Conservation (phyloP, 176 grass and related monocot genomes). For the Typha latifolia region DNA sequence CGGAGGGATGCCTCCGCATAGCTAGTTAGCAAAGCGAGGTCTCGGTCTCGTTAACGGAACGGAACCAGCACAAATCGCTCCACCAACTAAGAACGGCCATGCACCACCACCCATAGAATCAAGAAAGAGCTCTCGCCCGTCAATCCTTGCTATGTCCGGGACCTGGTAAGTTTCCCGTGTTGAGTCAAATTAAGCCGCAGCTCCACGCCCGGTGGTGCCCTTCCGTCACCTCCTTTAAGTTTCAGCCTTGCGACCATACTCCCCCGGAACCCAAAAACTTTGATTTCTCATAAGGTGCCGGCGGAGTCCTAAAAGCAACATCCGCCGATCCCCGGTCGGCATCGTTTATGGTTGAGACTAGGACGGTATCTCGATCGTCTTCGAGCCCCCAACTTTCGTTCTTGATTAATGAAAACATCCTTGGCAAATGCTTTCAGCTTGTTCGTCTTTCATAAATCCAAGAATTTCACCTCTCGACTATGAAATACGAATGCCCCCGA, state of each 20-base stretch:
- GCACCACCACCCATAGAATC: too few species aligned
- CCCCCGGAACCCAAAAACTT: background rate
- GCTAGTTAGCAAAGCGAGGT: slow-evolving; percentile 71
- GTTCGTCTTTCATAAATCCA: too few species aligned
- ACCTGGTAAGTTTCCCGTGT: too few species aligned
- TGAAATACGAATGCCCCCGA: slow-evolving; percentile 50
- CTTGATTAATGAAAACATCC: slow-evolving; percentile 56
- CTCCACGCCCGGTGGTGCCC: slow-evolving; percentile 34
- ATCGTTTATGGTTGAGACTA: slow-evolving; percentile 47
- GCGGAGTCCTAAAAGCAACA: too few species aligned
- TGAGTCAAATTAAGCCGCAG: too few species aligned
- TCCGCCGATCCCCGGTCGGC: background rate
- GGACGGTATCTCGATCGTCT: slow-evolving; percentile 38
- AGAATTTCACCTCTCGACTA: too few species aligned
- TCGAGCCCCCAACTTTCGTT: slow-evolving; percentile 43
- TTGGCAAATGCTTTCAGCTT: slow-evolving; percentile 53
- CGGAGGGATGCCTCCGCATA: slow-evolving; percentile 39
- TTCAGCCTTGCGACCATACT: slow-evolving; percentile 38
- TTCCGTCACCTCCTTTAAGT: slow-evolving; percentile 28
- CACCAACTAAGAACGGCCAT: too few species aligned
- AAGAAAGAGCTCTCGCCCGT: too few species aligned
- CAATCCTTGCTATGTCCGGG: too few species aligned
- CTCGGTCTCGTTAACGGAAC: too few species aligned
- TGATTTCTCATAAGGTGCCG: too few species aligned
- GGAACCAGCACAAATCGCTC: too few species aligned